These are phyloP conservation scores for Wickerhamomyces hampshirensis DNA, from an alignment of 805 yeast genomes.

Conservation along the genomic window DNA sequence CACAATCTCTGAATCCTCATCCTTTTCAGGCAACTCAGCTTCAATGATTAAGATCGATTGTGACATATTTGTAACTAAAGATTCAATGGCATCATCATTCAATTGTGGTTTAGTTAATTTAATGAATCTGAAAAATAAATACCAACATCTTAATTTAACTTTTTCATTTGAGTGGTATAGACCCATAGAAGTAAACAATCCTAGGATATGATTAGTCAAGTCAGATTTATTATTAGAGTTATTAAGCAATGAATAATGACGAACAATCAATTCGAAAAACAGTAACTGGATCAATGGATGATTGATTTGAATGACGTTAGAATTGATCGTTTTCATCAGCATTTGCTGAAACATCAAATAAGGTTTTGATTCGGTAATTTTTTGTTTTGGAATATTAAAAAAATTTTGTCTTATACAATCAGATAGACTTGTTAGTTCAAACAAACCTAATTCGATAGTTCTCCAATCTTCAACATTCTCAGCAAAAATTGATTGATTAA, in stretches of 20 bases:
- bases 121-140: slow-evolving; percentile 76
- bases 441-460: slow-evolving; percentile 79
- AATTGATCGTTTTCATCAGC: slow-evolving; percentile 45
- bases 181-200: slow-evolving; percentile 79
- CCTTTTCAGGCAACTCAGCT: slow-evolving; percentile 42
- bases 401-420: slow-evolving; percentile 76
- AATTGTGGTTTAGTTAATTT: slow-evolving; percentile 68
- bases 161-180: slow-evolving; percentile 68
- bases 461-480: slow-evolving; percentile 56
- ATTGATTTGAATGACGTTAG: slow-evolving; percentile 43
- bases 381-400: slow-evolving; percentile 64
- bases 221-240: slow-evolving; percentile 42
- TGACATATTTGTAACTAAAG: slow-evolving; percentile 54
- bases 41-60: slow-evolving; percentile 58
- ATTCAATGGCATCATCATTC: slow-evolving; percentile 45
- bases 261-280: slow-evolving; percentile 81
- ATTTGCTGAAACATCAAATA: slow-evolving; percentile 57
- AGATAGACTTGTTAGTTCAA: slow-evolving; percentile 70
- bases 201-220: slow-evolving; percentile 58
- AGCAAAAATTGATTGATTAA: slow-evolving; percentile 43
- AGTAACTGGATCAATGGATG: slow-evolving; percentile 81
- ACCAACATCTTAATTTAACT: slow-evolving; percentile 87
- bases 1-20: slow-evolving; percentile 52
- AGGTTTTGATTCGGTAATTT: slow-evolving; percentile 63
- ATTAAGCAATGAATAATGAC: slow-evolving; percentile 63